phyloP scores from a whole-genome alignment of 176 grass and related monocot genomes.

The Bothriochloa decipiens region DNA sequence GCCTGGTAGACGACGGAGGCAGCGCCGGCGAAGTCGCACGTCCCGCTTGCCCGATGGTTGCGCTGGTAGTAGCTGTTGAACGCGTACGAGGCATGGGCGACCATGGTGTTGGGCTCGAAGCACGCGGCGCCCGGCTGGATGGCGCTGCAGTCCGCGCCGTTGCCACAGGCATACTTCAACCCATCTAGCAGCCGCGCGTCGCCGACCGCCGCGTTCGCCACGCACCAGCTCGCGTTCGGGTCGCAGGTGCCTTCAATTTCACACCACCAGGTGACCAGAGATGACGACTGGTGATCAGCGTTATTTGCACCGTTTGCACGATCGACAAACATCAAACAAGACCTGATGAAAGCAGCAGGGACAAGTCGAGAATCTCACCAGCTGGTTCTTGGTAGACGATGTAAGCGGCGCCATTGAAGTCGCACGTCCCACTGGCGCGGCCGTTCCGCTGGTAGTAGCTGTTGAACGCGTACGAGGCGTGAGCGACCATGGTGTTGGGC shows the following conservation, averaged over 20 bases:
- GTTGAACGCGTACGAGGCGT: constrained; percentile 55
- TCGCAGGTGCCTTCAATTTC: not conserved
- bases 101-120: constrained; percentile 43
- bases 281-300: too few species aligned
- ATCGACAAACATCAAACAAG: too few species aligned
- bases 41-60: not conserved
- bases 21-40: constrained; percentile 49
- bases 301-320: too few species aligned
- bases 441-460: constrained; percentile 46
- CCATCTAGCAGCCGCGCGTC: too few species aligned
- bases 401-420: constrained; percentile 43
- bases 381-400: constrained; percentile 32
- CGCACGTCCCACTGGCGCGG: constrained; percentile 37
- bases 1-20: constrained; percentile 3
- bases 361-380: too few species aligned
- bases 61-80: constrained; percentile 55
- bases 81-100: constrained; percentile 42
- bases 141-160: constrained; percentile 23
- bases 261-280: too few species aligned
- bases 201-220: constrained; percentile 40
- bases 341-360: too few species aligned
- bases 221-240: constrained; percentile 55
- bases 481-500: constrained; percentile 52
- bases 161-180: too few species aligned
- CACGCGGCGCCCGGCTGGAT: constrained; percentile 37